Evolutionary conservation across 352 stramenopile species (phyloP).

Genomic region (Phytophthora boehmeriae): DNA sequence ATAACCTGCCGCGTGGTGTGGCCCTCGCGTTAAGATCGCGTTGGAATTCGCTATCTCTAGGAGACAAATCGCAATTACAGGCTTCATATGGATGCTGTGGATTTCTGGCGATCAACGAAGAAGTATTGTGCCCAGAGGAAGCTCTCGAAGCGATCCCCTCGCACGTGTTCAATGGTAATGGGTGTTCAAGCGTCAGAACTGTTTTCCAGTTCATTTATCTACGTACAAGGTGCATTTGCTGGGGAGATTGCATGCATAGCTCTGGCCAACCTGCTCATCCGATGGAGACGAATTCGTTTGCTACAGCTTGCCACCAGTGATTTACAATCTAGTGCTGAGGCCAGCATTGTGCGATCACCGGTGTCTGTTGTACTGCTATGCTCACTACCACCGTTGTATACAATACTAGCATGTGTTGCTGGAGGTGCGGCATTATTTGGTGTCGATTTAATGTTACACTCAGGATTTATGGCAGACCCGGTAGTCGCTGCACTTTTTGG

Average conservation of each 20-base stretch:
- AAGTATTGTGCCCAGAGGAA: constrained; percentile 52
- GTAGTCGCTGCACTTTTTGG: constrained; percentile 46
- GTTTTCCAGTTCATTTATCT: constrained; percentile 45
- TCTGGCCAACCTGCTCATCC: constrained; percentile 55
- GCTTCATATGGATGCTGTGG: constrained; percentile 58
- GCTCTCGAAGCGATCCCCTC: constrained; percentile 41
- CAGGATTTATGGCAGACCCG: constrained; percentile 39
- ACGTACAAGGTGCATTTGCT: constrained; percentile 40
- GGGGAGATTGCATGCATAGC: constrained; percentile 42
- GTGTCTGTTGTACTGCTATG: constrained; percentile 42
- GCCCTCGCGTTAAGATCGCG: constrained; percentile 21
- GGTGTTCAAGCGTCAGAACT: constrained; percentile 30
- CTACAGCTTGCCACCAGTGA: constrained; percentile 35
- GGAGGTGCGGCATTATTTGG: constrained; percentile 39
- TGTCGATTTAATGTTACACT: constrained; percentile 46
- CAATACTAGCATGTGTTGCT: constrained; percentile 29
- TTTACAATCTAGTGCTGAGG: constrained; percentile 18
- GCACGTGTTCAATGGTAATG: constrained; percentile 43
- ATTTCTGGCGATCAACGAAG: constrained; percentile 43
- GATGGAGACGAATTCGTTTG: constrained; percentile 51
- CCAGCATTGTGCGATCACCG: constrained; percentile 37
- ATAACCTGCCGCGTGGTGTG: constrained; percentile 34
- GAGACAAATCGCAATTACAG: constrained; percentile 38
- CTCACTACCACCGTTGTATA: constrained; percentile 44
- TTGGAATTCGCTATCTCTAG: constrained; percentile 35